Evolutionary conservation across 768 basidiomycete genomes (phyloP), one percentile per base, ranked within the genome.

Genomic region (Terana coerulea): DNA sequence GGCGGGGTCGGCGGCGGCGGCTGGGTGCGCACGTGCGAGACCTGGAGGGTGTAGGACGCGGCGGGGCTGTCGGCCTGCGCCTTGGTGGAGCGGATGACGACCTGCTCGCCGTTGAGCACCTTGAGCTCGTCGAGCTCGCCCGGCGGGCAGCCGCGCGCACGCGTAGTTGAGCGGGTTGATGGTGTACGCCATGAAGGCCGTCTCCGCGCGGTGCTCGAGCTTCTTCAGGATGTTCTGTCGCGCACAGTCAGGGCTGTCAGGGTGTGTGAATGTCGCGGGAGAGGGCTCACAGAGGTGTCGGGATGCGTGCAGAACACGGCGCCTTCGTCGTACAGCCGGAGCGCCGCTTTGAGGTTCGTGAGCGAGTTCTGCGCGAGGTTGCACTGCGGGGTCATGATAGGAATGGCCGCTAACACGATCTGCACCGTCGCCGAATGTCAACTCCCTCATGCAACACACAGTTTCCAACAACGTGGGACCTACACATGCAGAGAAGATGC

Each of bases 401-500:
- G 72, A 28, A 80, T 63, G 1, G 72, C 73, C 26, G 73, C 75
- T 21, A 79, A 66, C 10, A 77, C 65, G 30, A 78, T 68, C 77
- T 78, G 51, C 26, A 14, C 1, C 30, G 40, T 25, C 11, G 15
- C n/a, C n/a, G 17, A 45, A 19, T 42, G 9, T 28, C 29, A 41
- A n/a, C n/a, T n/a, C n/a, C n/a, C n/a, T n/a, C n/a, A n/a, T 12
- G 48, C 26, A 21, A 50, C 22, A 15, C 12, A 10, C 28, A 36
- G 26, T 10, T 6, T 26, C 34, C 8, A 51, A 7, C 49, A 33
- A 9, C 47, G 5, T 34, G 37, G 42, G 12, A 70, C 74, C 43
- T 57, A 80, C 79, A 49, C 76, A 76, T 15, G 79, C 67, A 2
- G 76, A 75, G 52, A 76, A 79, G 39, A 75, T 60, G 1, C 67